A percentile compares a stretch with the other conserved stretches of the same genome.
Conservation (phyloP, 2,329 filamentous ascomycete genomes). For the Plectosphaerella plurivora region DNA sequence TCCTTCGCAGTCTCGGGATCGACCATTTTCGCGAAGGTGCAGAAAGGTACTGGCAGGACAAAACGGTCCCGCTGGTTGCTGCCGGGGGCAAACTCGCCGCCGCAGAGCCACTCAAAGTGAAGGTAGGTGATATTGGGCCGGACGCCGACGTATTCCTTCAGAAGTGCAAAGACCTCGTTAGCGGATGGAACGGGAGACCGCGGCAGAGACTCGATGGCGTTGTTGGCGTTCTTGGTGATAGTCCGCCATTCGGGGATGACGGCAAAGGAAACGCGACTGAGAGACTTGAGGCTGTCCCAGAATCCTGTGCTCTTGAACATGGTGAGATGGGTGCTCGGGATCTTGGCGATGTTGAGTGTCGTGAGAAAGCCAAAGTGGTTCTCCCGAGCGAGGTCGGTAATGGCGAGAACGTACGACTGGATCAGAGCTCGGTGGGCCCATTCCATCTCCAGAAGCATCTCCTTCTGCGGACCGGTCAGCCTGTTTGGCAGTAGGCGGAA, state of each 20-base stretch:
- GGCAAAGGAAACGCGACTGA: constrained; percentile 52
- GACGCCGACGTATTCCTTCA: constrained; percentile 44
- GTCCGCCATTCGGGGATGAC: constrained; percentile 65
- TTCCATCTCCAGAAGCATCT: constrained; percentile 64
- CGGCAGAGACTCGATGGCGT: neutral
- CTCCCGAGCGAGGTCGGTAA: constrained; percentile 52
- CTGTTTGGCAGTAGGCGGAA: constrained; percentile 43
- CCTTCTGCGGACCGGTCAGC: constrained; percentile 59
- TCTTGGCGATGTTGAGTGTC: constrained; percentile 57
- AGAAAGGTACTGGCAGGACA: constrained; percentile 56
- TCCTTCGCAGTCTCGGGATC: constrained; percentile 21
- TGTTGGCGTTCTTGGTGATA: constrained; percentile 41
- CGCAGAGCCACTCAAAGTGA: constrained; percentile 62
- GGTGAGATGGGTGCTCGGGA: constrained; percentile 57
- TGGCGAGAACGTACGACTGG: constrained; percentile 60
- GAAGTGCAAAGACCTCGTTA: constrained; percentile 43
- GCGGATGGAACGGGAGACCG: constrained; percentile 49
- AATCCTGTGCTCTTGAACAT: constrained; percentile 54
- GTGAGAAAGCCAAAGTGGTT: constrained; percentile 48
- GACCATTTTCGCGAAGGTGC: constrained; percentile 24
- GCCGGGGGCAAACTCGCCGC: constrained; percentile 63
- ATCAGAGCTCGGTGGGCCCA: constrained; percentile 67
- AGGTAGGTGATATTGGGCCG: constrained; percentile 50
- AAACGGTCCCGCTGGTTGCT: constrained; percentile 57
- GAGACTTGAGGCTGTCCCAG: constrained; percentile 52